phyloP scores from a whole-genome alignment of 192 early-diverging fungal species.

The Cladochytrium replicatum region DNA sequence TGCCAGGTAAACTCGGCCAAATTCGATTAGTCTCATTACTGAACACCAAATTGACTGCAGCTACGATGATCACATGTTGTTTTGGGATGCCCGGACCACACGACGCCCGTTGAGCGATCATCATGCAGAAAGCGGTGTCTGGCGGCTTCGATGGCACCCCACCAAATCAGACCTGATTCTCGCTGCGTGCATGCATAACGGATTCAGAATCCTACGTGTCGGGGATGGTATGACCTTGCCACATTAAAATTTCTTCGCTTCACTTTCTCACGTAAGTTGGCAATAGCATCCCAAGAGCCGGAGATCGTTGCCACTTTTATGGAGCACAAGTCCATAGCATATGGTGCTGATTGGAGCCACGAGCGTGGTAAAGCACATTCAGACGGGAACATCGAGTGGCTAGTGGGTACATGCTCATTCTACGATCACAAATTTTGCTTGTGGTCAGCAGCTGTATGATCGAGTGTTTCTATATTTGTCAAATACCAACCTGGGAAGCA shows the following conservation, averaged over 20 bases:
- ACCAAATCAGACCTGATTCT: constrained; percentile 43
- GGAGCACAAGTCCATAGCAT: constrained; percentile 32
- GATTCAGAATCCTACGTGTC: constrained; percentile 69
- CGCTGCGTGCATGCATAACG: constrained; percentile 86
- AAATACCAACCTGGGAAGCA: no score
- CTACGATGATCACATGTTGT: constrained; percentile 79
- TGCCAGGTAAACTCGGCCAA: constrained; percentile 47
- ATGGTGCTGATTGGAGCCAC: constrained; percentile 41
- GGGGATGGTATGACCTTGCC: constrained; percentile 24
- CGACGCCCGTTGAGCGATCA: constrained; percentile 55
- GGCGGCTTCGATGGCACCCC: constrained; percentile 95
- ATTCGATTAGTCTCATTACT: background rate
- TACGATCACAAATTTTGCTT: constrained; percentile 43
- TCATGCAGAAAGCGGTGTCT: constrained; percentile 79
- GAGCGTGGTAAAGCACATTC: background rate
- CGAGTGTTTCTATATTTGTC: no score
- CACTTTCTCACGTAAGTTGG: background rate
- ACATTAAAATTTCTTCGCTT: background rate
- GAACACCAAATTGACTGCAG: constrained; percentile 24
- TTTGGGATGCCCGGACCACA: constrained; percentile 89
- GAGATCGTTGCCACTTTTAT: constrained; percentile 7
- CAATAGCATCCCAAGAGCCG: background rate
- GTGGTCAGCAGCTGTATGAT: no score
- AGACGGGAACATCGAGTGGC: background rate
- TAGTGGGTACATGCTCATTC: constrained; percentile 46